These are phyloP conservation scores for Arabidopsis arenosa DNA, from an alignment of 345 rosid genomes.

Conservation along the genomic window DNA sequence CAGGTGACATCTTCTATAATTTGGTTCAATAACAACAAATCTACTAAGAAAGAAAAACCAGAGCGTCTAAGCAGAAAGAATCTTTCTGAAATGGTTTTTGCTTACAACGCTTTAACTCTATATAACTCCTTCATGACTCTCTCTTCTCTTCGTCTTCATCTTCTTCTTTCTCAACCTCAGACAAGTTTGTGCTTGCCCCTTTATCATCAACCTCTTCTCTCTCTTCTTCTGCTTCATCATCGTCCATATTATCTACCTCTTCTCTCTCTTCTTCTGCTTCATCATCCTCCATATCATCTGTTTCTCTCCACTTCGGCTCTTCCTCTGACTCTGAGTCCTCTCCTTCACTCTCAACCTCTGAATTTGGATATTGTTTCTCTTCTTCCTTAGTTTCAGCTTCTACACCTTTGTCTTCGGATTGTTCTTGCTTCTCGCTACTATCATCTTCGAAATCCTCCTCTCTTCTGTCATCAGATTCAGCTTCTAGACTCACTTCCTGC, in stretches of 20 bases:
- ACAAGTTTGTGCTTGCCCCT: not conserved
- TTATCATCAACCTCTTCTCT: slow-evolving; percentile 20
- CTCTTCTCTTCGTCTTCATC: slow-evolving; percentile 14
- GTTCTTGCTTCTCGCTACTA: slow-evolving; percentile 31
- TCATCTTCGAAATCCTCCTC: slow-evolving; percentile 28
- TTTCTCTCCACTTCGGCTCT: slow-evolving; percentile 47
- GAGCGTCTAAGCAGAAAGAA: slow-evolving; percentile 2
- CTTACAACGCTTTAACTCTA: slow-evolving; percentile 23
- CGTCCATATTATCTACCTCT: slow-evolving; percentile 35
- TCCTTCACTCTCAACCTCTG: slow-evolving; percentile 42
- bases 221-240: slow-evolving; percentile 13
- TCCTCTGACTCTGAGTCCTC: slow-evolving; percentile 36
- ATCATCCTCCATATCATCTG: slow-evolving; percentile 39
- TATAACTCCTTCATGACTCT: slow-evolving; percentile 18
- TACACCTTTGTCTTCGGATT: slow-evolving; percentile 23
- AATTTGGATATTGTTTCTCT: slow-evolving; percentile 14
- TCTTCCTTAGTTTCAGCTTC: slow-evolving; percentile 34
- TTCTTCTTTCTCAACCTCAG: slow-evolving; percentile 25
- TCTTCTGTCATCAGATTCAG: slow-evolving; percentile 35
- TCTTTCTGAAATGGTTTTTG: slow-evolving; percentile 15
- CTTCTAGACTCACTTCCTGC: slow-evolving; percentile 34
- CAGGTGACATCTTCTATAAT: slow-evolving; percentile 3
- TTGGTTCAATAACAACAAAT: slow-evolving; percentile 11
- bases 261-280: slow-evolving; percentile 16
- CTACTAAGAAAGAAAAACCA: slow-evolving; percentile 24